A percentile compares a stretch with the other conserved stretches of the same genome.
These are phyloP conservation scores for Selaginella tamariscina DNA, from an alignment of 75 land plant species.

Conservation along the genomic window DNA sequence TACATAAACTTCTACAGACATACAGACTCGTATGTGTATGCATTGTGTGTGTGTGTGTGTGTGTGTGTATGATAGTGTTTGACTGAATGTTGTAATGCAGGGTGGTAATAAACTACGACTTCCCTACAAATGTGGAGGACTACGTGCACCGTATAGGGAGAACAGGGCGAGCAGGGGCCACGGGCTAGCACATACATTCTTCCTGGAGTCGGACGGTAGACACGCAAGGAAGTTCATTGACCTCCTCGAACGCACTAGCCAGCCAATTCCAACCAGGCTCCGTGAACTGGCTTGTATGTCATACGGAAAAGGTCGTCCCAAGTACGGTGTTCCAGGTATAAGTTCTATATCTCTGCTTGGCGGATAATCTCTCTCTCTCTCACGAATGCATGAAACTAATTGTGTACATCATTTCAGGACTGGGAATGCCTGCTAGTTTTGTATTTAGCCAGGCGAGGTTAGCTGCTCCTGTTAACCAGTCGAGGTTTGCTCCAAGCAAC, in stretches of 20 bases:
- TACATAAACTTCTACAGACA: background rate
- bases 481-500: too few relatives aligned
- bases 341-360: too few relatives aligned
- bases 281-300: conserved; percentile 60
- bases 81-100: conserved; percentile 28
- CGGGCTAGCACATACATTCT: conserved; percentile 87
- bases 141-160: conserved; percentile 97
- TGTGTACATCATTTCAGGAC: conserved; percentile 25
- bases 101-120: conserved; percentile 92
- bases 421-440: conserved; percentile 24
- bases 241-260: conserved; percentile 81
- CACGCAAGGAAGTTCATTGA: conserved; percentile 70
- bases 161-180: conserved; percentile 97
- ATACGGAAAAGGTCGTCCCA: conserved; percentile 36
- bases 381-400: too few relatives aligned
- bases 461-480: conserved; percentile 23
- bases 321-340: conserved; percentile 25
- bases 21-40: background rate
- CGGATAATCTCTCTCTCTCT: too few relatives aligned
- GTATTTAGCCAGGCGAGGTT: conserved; percentile 27
- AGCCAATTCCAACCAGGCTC: conserved; percentile 67
- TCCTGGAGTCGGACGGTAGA: conserved; percentile 83
- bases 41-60: background rate
- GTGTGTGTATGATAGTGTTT: background rate
- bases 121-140: conserved; percentile 90